Base-by-base conservation (phyloP, 768 basidiomycete genomes). In the Scleroderma bovista region DNA sequence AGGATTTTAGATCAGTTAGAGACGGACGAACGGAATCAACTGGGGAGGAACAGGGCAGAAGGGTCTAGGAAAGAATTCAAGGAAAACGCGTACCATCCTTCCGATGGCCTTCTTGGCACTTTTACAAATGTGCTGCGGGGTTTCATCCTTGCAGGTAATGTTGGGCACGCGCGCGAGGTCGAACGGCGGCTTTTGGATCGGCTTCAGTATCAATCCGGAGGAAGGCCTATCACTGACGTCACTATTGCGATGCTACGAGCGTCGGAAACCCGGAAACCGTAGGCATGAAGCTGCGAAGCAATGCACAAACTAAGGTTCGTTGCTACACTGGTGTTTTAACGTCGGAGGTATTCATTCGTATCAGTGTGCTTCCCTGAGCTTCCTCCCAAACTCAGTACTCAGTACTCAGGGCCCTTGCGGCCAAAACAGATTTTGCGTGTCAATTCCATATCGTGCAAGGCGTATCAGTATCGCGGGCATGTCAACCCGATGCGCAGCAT, bases 1-100 rank as follows among this genome's bases (percentile, higher is more conserved):
- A 47, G 60, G 20, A 62, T 84, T 29, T 62, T 85, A 31, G 62
- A 70, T 11, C 53, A 63, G 13, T 55, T 80, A 44, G 80, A 77
- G 57, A 50, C 51, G n/a, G 17, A 15, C 15, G 52, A 26, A 20
- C 51, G 48, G 31, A 38, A 7, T 17, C 19, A 13, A 29, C 16
- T 6, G 2, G 11, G 9, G 19, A 34, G 5, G 12, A 17, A 29
- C 6, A 20, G 36, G 8, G 26, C 24, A 47, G 13, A 26, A 13
- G 12, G 6, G 3, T 16, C 29, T 26, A 29, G 24, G 13, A 19
- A 4, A 17, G 22, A 12, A 33, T 22, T n/a, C 3, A 44, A 38
- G 8, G 31, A 22, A 17, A 29, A 13, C 20, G 44, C 12, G 32
- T 26, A 22, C 4, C 32, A 36, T 10, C 33, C 47, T 16, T 50